A percentile compares a stretch with the other conserved stretches of the same genome.
Conservation (phyloP, 371 early-diverging fungal genomes). For the Mortierella sp. region DNA sequence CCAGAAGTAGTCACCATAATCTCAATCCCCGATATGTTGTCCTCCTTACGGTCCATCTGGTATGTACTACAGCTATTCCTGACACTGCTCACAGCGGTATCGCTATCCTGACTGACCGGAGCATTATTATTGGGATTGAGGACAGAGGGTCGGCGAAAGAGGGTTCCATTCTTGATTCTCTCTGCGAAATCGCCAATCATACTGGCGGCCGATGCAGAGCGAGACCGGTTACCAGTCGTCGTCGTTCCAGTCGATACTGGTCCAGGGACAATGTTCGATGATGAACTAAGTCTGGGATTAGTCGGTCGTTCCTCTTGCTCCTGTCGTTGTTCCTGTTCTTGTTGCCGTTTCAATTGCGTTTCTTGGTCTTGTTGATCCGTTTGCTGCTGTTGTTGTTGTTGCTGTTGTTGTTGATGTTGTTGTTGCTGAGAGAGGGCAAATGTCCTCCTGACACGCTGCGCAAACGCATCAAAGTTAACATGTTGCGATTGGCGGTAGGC, state of each 20-base stretch:
- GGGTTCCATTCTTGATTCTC: slow-evolving; percentile 35
- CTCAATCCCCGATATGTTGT: slow-evolving; percentile 19
- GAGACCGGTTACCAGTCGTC: slow-evolving; percentile 19
- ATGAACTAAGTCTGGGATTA: slow-evolving; percentile 13
- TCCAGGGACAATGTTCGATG: background rate
- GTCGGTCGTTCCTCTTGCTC: slow-evolving; percentile 8
- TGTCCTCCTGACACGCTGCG: slow-evolving; percentile 40
- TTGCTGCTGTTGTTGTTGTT: slow-evolving; percentile 8
- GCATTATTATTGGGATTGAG: slow-evolving; percentile 1
- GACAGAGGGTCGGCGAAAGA: slow-evolving; percentile 19
- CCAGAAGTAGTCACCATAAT: slow-evolving; percentile 18
- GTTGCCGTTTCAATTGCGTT: slow-evolving; percentile 9
- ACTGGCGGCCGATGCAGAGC: slow-evolving; percentile 47
- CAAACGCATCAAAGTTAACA: slow-evolving; percentile 39
- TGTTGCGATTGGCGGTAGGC: slow-evolving; percentile 52
- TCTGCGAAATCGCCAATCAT: slow-evolving; percentile 48
- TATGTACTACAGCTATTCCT: background rate
- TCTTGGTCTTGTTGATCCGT: slow-evolving; percentile 8
- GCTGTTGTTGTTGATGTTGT: slow-evolving; percentile 15
- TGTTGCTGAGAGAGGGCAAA: slow-evolving; percentile 27
- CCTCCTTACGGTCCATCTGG: background rate
- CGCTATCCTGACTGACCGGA: background rate
- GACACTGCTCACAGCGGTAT: background rate
- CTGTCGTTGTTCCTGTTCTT: slow-evolving; percentile 2
- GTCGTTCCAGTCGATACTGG: slow-evolving; percentile 2